Evolutionary conservation across 176 grass and related monocot genomes (phyloP).

Genomic region (Leersia perrieri): DNA sequence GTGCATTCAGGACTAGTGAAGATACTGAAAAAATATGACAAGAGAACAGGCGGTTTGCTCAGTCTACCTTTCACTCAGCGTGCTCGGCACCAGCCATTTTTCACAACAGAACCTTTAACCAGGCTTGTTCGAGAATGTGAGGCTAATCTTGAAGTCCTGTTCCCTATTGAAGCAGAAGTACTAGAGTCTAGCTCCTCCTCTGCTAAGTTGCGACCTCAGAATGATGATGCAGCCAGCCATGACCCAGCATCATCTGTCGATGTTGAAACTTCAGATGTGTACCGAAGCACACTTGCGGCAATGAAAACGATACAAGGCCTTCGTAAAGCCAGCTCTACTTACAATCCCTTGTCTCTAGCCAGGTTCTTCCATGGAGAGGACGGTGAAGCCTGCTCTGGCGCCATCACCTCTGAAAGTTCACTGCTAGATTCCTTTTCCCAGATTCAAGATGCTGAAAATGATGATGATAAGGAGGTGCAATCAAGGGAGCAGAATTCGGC

Average conservation of each 20-base stretch:
- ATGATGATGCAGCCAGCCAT: neutral
- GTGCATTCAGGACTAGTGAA: constrained; percentile 75
- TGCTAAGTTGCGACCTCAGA: constrained; percentile 26
- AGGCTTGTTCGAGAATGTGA: constrained; percentile 90
- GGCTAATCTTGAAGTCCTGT: constrained; percentile 81
- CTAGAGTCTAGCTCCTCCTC: constrained; percentile 60
- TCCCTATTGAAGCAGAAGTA: constrained; percentile 87
- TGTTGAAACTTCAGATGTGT: constrained; percentile 57
- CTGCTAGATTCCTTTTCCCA: constrained; percentile 44
- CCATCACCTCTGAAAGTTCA: constrained; percentile 76
- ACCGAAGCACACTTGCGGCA: constrained; percentile 80
- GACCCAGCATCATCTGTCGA: constrained; percentile 35
- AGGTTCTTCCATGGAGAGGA: constrained; percentile 78
- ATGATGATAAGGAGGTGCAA: constrained; percentile 55
- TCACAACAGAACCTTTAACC: constrained; percentile 84
- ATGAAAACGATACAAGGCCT: constrained; percentile 89
- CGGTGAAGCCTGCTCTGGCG: constrained; percentile 65
- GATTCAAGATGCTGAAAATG: constrained; percentile 52
- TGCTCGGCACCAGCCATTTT: constrained; percentile 88
- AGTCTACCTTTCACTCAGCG: constrained; percentile 91
- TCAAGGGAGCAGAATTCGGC: constrained; percentile 36
- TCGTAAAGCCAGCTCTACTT: constrained; percentile 82
- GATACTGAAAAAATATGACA: constrained; percentile 97
- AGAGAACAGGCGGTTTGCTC: constrained; percentile 79
- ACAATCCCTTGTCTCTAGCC: constrained; percentile 72